Percentiles rank a stretch among this genome's conserved stretches.
phyloP scores from a whole-genome alignment of 768 basidiomycete genomes.

The Suillus luteus region DNA sequence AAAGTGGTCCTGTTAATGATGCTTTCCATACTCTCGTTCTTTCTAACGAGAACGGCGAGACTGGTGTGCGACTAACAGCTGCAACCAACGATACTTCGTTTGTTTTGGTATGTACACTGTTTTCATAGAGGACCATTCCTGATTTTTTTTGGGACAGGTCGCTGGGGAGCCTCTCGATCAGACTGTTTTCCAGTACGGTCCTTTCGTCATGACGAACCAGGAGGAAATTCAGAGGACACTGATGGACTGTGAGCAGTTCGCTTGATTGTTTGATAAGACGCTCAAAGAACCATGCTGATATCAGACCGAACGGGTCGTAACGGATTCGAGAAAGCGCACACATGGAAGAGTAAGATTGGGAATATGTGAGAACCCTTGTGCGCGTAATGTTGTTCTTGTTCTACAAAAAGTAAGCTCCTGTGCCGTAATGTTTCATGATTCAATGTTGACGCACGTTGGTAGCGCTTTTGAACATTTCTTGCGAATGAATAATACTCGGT shows the following conservation, averaged over 20 bases:
- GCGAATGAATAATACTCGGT: neutral
- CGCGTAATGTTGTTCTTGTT: neutral
- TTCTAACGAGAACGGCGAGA: constrained; percentile 56
- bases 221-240: constrained; percentile 84
- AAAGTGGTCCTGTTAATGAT: constrained; percentile 46
- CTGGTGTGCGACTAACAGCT: constrained; percentile 68
- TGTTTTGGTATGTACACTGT: constrained; percentile 55
- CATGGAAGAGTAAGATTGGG: constrained; percentile 86
- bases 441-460: neutral
- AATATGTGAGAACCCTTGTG: constrained; percentile 15
- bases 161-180: constrained; percentile 91
- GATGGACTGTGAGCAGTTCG: constrained; percentile 62
- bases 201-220: constrained; percentile 82
- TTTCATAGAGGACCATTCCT: neutral
- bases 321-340: constrained; percentile 89
- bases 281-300: constrained; percentile 6
- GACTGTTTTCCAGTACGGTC: constrained; percentile 83
- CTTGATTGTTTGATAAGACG: neutral
- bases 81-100: constrained; percentile 67
- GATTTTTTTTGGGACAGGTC: constrained; percentile 42
- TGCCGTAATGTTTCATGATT: constrained; percentile 1
- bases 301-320: constrained; percentile 74
- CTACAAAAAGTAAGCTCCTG: constrained; percentile 2
- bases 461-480: neutral
- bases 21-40: constrained; percentile 85